Conservation (phyloP, 495 filamentous ascomycete species). For the Rusavskia elegans region DNA sequence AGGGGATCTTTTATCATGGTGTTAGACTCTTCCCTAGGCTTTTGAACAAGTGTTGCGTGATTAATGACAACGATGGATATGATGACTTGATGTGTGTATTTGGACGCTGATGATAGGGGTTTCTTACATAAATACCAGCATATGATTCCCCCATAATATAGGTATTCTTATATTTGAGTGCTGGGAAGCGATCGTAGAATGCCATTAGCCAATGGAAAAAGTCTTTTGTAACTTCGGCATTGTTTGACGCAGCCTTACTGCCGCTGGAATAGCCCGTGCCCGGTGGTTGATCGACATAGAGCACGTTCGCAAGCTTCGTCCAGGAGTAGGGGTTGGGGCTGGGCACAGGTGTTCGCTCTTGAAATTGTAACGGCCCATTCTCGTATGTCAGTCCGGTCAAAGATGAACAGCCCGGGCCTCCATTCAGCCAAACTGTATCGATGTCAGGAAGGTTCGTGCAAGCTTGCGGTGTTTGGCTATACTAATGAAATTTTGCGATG, state of each 20-base stretch:
- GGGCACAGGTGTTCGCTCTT: slow-evolving; percentile 57
- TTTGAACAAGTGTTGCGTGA: no score
- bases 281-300: slow-evolving; percentile 29
- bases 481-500: slow-evolving; percentile 26
- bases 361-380: slow-evolving; percentile 61
- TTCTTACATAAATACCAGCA: slow-evolving; percentile 20
- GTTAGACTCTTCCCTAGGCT: no score
- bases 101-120: not conserved
- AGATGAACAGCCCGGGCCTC: slow-evolving; percentile 91
- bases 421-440: slow-evolving; percentile 88
- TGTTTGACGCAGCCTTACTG: slow-evolving; percentile 18
- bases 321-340: slow-evolving; percentile 65
- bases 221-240: slow-evolving; percentile 18
- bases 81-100: no score
- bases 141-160: slow-evolving; percentile 28
- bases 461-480: not conserved
- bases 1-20: slow-evolving; percentile 16
- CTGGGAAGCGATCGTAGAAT: slow-evolving; percentile 21
- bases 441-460: slow-evolving; percentile 28
- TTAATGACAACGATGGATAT: no score
- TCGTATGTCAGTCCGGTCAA: slow-evolving; percentile 91
- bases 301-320: slow-evolving; percentile 24
- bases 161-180: slow-evolving; percentile 20
- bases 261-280: slow-evolving; percentile 25
- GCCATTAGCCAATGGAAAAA: slow-evolving; percentile 23